Percentiles rank a stretch among this genome's conserved stretches.
These are phyloP conservation scores for Castanea crenata DNA, from an alignment of 306 rosid genomes.

Conservation along the genomic window DNA sequence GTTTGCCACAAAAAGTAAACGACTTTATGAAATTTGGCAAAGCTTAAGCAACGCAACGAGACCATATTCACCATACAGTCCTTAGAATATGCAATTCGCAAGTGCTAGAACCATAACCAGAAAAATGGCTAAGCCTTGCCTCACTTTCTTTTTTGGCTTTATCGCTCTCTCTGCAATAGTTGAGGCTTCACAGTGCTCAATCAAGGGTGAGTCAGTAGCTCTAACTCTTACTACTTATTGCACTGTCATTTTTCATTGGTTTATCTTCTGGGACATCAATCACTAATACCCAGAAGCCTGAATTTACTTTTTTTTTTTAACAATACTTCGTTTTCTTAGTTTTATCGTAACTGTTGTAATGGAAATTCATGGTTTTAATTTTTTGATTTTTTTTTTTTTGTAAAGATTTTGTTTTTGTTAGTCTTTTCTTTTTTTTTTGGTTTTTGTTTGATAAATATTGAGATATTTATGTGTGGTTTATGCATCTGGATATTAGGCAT, in stretches of 20 bases:
- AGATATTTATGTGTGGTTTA: background rate
- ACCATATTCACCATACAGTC: too few species aligned
- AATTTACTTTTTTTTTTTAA: background rate
- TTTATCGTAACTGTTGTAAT: background rate
- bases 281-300: background rate
- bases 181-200: conserved; percentile 67
- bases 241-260: background rate
- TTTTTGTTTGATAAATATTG: too few species aligned
- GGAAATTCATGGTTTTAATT: background rate
- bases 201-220: conserved; percentile 29
- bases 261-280: background rate
- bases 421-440: background rate
- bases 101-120: background rate
- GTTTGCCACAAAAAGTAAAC: too few species aligned
- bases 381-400: background rate
- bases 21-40: too few species aligned
- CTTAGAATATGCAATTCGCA: too few species aligned
- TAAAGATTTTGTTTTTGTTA: background rate
- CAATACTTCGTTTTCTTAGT: background rate
- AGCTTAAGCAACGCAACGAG: too few species aligned
- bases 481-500: background rate
- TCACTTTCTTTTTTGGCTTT: conserved; percentile 27
- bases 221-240: conserved; percentile 4
- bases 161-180: conserved; percentile 36
- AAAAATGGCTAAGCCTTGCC: conserved; percentile 40